Evolutionary conservation across 441 rosid species (phyloP).

Genomic region (Gossypium aridum): DNA sequence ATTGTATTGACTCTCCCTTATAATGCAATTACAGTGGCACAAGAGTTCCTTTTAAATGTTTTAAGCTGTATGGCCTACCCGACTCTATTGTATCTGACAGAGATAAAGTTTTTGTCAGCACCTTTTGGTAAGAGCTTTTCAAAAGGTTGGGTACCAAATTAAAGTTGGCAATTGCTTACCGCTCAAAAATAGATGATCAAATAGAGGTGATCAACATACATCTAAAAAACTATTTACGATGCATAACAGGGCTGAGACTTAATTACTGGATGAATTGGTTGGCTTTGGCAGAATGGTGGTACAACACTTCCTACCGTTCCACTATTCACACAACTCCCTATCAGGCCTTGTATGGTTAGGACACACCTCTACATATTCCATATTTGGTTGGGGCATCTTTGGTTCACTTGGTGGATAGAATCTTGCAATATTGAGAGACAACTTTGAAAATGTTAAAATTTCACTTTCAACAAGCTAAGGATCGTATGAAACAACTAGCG

Average conservation of each 20-base stretch:
- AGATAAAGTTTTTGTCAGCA: too few relatives aligned
- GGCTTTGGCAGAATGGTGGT: neutral
- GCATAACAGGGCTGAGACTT: neutral
- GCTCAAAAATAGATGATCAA: neutral
- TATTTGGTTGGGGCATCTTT: neutral
- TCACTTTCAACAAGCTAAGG: too few relatives aligned
- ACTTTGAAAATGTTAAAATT: neutral
- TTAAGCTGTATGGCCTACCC: neutral
- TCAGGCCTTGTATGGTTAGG: neutral
- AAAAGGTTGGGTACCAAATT: too few relatives aligned
- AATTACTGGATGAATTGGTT: neutral
- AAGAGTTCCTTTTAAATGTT: neutral
- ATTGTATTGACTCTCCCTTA: neutral
- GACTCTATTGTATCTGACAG: too few relatives aligned
- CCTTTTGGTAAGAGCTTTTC: too few relatives aligned
- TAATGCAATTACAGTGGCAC: neutral
- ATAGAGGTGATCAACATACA: neutral
- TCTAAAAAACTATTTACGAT: neutral
- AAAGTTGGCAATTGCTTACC: too few relatives aligned
- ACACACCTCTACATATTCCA: neutral
- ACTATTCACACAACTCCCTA: neutral
- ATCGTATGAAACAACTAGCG: too few relatives aligned
- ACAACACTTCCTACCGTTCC: neutral
- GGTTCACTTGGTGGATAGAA: neutral
- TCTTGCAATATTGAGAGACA: neutral